phyloP scores from a whole-genome alignment of 2,329 filamentous ascomycete genomes.

The Trichophyton verrucosum region DNA sequence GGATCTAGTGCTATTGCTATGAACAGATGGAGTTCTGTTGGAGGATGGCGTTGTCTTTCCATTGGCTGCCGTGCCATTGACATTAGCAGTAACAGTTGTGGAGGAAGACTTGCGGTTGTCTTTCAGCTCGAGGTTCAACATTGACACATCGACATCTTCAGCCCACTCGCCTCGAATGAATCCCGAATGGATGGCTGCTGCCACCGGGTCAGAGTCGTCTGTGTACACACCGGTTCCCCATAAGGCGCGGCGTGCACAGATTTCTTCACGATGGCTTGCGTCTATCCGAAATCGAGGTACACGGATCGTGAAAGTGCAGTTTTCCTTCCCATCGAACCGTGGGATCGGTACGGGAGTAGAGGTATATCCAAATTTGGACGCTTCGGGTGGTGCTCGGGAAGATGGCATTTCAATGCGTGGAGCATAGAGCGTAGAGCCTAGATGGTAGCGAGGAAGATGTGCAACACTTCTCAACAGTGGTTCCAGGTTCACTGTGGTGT shows the following conservation, averaged over 20 bases:
- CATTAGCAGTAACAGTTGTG: conserved; percentile 27
- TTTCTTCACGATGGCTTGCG: conserved; percentile 60
- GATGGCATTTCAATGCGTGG: conserved; percentile 46
- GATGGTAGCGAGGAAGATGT: conserved; percentile 59
- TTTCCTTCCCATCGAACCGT: conserved; percentile 63
- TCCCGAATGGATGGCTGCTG: conserved; percentile 82
- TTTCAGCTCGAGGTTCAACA: conserved; percentile 48
- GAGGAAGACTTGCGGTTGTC: conserved; percentile 35
- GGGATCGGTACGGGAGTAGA: conserved; percentile 61
- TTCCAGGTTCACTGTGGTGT: conserved; percentile 55
- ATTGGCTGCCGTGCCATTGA: conserved; percentile 3
- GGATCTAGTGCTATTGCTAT: conserved; percentile 6
- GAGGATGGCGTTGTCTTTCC: conserved; percentile 11
- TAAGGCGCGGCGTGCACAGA: conserved; percentile 64
- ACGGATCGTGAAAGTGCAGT: conserved; percentile 81
- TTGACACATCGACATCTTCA: conserved; percentile 57
- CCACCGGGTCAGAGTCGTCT: conserved; percentile 87
- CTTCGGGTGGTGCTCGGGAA: conserved; percentile 28
- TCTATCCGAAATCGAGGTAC: conserved; percentile 69
- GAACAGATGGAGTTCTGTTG: neutral
- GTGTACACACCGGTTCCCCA: conserved; percentile 96
- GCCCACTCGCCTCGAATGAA: conserved; percentile 86
- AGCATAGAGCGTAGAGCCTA: conserved; percentile 75
- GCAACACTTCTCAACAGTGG: conserved; percentile 60
- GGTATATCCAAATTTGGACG: conserved; percentile 46